These are phyloP conservation scores for Pleurotus cornucopiae DNA, from an alignment of 768 basidiomycete species.

Conservation along the genomic window DNA sequence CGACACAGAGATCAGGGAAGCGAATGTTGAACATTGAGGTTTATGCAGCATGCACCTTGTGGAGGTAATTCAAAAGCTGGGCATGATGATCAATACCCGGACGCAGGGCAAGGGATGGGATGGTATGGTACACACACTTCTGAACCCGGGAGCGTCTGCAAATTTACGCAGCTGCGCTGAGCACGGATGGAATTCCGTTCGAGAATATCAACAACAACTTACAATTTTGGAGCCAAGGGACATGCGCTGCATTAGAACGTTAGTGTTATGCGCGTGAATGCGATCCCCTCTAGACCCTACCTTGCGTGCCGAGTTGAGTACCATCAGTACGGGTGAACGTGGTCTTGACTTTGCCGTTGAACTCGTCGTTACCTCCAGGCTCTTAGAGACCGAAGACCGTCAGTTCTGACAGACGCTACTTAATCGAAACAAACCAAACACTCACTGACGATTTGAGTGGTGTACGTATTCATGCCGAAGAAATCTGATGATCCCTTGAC, in stretches of 20 bases:
- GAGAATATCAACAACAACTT: constrained; percentile 14
- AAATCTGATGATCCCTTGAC: constrained; percentile 65
- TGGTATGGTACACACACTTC: constrained; percentile 31
- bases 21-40: neutral
- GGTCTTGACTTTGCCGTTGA: constrained; percentile 49
- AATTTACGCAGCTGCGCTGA: neutral
- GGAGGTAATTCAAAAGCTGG: constrained; percentile 60
- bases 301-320: constrained; percentile 54
- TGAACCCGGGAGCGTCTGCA: constrained; percentile 56
- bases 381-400: constrained; percentile 24
- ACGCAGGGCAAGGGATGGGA: too few species aligned
- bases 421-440: neutral
- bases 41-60: constrained; percentile 41
- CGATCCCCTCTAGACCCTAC: constrained; percentile 22
- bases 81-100: neutral
- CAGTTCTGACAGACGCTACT: neutral
- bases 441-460: constrained; percentile 55
- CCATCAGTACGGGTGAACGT: constrained; percentile 55
- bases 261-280: too few species aligned
- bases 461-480: constrained; percentile 66
- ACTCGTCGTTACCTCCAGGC: constrained; percentile 52
- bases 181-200: neutral
- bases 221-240: constrained; percentile 61
- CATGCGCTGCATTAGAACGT: constrained; percentile 36
- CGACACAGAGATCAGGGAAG: neutral